These are phyloP conservation scores for Fraxinus albicans DNA, from an alignment of 305 asterid species.

Conservation along the genomic window DNA sequence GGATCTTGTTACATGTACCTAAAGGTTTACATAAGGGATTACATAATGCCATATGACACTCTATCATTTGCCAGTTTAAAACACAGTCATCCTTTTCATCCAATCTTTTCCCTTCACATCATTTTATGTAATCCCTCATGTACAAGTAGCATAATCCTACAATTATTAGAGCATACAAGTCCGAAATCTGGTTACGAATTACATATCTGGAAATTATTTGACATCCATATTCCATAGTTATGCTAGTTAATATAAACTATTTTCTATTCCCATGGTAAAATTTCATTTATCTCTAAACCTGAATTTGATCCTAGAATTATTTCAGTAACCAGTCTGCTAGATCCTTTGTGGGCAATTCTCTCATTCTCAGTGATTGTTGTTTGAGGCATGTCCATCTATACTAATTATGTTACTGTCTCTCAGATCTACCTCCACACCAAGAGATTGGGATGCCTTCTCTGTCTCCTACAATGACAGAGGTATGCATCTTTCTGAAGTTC, in stretches of 20 bases:
- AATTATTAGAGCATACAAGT: background rate
- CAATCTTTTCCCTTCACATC: background rate
- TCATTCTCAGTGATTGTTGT: background rate
- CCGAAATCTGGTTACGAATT: background rate
- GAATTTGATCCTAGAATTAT: background rate
- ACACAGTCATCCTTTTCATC: background rate
- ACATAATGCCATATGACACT: background rate
- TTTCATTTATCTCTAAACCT: background rate
- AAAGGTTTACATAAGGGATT: background rate
- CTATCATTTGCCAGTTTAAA: background rate
- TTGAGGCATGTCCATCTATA: slow-evolving; percentile 19
- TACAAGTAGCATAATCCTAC: background rate
- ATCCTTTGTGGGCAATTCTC: slow-evolving; percentile 2
- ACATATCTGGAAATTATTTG: background rate
- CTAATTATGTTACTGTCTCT: slow-evolving; percentile 29
- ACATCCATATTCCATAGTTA: slow-evolving; percentile 6
- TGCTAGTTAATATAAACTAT: background rate
- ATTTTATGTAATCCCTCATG: background rate
- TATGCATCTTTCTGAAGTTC: slow-evolving; percentile 26
- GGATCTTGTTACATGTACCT: background rate
- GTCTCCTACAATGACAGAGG: slow-evolving; percentile 99
- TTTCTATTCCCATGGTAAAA: slow-evolving; percentile 8
- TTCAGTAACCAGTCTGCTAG: slow-evolving; percentile 12
- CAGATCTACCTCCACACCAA: slow-evolving; percentile 96
- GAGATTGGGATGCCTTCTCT: slow-evolving; percentile 99